Base-by-base conservation (phyloP, 2,329 filamentous ascomycete species). In the Pyrenochaeta sp. region DNA sequence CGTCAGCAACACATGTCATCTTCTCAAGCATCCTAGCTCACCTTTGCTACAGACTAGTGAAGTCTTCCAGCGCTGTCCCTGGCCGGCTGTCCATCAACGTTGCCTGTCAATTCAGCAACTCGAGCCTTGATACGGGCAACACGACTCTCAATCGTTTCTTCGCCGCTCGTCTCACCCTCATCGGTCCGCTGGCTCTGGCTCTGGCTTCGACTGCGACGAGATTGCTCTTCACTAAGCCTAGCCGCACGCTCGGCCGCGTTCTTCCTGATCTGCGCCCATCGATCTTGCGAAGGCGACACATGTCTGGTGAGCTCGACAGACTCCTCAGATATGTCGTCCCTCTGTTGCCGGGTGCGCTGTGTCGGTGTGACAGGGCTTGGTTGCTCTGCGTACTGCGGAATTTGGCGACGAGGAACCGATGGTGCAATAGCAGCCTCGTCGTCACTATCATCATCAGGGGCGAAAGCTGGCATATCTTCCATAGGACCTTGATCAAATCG, bases 111-210 rank as follows among this genome's bases (percentile, higher is more conserved):
- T 75, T 97, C 92, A 46, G 95, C 95, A 53, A 99, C 95, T 58
- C 95, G 89, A 55, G 95, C 95, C 80, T 97, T 98, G 84, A 99
- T 99, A 60, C 95, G 90, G 43, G 95, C 95, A 54, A 98, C 95
- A 63, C 95, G 91, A 43, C 92, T 93, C 77, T 99, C 95, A 69
- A 98, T 98, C 31, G 93, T 95, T 82, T 97, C 94, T 83, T 98
- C 94, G 50, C 91, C 92, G 71, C 90, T 96, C n/a, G 91, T 95
- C 65, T 96, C 92, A n/a, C 85, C 87, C 67, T 95, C 92, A 58
- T 94, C 91, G 15, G 83, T 87, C 52, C 88, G 87, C 7, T 82
- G 68, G 79, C 85, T 77, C 51, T 77, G 74, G 57, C 78, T 81
- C 64, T 85, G 81, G 52, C 78, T 81, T 61, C 85, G 81, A 37